Evolutionary conservation across 2,329 filamentous ascomycete species (phyloP).

Genomic region (Drechslerella dactyloides): DNA sequence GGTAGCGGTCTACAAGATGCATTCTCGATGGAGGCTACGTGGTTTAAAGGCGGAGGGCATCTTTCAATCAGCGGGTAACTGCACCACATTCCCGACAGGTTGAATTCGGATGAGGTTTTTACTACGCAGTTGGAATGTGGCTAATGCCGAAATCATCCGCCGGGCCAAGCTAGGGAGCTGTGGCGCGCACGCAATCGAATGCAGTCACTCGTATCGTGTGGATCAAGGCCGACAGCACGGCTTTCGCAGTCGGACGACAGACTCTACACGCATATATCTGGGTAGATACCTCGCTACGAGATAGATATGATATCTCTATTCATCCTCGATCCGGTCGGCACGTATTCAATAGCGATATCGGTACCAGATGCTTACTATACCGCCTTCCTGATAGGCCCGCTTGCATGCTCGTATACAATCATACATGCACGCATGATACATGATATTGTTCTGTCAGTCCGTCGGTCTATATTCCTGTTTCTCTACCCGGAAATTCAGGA

Average conservation of each 20-base stretch:
- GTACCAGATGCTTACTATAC: too few species aligned
- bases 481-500: background rate
- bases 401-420: too few species aligned
- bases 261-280: too few species aligned
- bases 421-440: too few species aligned
- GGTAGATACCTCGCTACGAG: too few species aligned
- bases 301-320: too few species aligned
- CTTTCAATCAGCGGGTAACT: background rate
- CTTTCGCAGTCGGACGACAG: too few species aligned
- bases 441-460: too few species aligned
- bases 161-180: constrained; percentile 13
- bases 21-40: constrained; percentile 16
- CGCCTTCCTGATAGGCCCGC: too few species aligned
- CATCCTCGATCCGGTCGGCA: too few species aligned
- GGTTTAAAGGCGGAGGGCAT: constrained; percentile 19
- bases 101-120: constrained; percentile 6
- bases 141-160: constrained; percentile 43
- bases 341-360: too few species aligned
- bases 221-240: background rate
- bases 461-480: background rate
- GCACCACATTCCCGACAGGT: constrained; percentile 16
- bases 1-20: background rate
- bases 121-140: constrained; percentile 15
- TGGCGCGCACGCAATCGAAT: constrained; percentile 1
- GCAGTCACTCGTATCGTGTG: background rate